Conservation (phyloP, 192 early-diverging fungal species). For the Backusella tuberculispora region DNA sequence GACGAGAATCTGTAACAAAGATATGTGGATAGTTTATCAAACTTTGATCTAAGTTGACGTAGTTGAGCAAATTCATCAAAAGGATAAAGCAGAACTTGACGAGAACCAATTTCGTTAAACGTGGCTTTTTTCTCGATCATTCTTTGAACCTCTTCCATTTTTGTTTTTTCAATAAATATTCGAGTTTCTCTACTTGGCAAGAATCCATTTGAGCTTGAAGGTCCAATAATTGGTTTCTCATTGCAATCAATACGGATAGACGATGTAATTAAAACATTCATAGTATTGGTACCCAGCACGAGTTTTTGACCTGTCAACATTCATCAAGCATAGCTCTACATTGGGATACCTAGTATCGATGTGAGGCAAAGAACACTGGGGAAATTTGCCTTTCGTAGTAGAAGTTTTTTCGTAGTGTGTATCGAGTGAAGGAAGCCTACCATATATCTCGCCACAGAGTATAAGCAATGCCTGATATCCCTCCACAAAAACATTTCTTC, state of each 20-base stretch:
- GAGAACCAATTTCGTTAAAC: conserved; percentile 18
- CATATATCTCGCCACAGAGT: conserved; percentile 12
- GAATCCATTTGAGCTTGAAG: conserved; percentile 22
- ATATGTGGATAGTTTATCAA: conserved; percentile 9
- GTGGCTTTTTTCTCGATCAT: background rate
- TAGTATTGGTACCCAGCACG: conserved; percentile 17
- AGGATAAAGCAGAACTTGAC: conserved; percentile 17
- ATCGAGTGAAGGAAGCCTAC: background rate
- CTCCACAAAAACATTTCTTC: conserved; percentile 24
- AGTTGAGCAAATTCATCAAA: conserved; percentile 25
- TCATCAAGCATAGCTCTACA: conserved; percentile 18
- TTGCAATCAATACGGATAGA: conserved; percentile 20
- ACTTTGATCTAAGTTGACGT: conserved; percentile 26
- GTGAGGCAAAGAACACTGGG: conserved; percentile 23
- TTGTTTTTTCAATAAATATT: conserved; percentile 26
- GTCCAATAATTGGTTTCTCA: background rate
- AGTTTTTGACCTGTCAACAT: conserved; percentile 19
- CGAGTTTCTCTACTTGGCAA: conserved; percentile 4
- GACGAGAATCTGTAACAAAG: conserved; percentile 16
- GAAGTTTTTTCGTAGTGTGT: conserved; percentile 19
- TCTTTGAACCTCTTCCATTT: conserved; percentile 23
- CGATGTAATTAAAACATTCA: conserved; percentile 22
- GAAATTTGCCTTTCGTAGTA: conserved; percentile 20
- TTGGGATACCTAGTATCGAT: conserved; percentile 21
- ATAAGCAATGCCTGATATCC: conserved; percentile 16